Evolutionary conservation across 225 moss, liverwort and hornwort genomes (phyloP), one percentile per base, ranked within the genome.

Genomic region (Sphagnum contortum): DNA sequence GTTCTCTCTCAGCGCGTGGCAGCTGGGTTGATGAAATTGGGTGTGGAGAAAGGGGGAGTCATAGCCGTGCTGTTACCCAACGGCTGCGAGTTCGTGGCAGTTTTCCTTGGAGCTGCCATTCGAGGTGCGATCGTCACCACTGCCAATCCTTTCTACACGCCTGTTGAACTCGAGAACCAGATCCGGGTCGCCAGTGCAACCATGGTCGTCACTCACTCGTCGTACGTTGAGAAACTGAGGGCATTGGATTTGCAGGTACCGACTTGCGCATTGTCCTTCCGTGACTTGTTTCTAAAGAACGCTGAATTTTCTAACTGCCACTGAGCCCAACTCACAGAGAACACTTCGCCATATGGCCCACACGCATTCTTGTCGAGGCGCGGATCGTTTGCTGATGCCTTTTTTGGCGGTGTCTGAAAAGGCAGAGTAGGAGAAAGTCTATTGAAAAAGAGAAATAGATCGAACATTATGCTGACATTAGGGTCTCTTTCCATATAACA

Each of bases 141-240:
- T 10, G 14, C 68, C 55, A 83, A 83, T 57, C 76, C 76, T 11
- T 74, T 83, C 49, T 74, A 75, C 50, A 83, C 83, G 9, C 57
- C 58, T 29, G 72, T 69, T 6, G 83, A 83, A 29, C 55, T 83
- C 48, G 72, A 72, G 59, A 83, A 83, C 65, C 79, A 74, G 52
- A 55, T 67, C 6, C 63, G 50, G 3, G 64, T 62, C 45, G 67
- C 77, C 59, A 9, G 52, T 5, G 64, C 83, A 49, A 78, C 70
- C 47, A 77, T 60, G 8, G n/a, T 85, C 6, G 66, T 86, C 49
- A 80, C 94, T 64, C 49, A 75, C 1, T 80, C 87, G 5, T 71
- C 71, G 46, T 71, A 75, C 6, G 59, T 69, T 5, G 62, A 65
- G 0, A 83, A 75, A 66, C 50, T 80, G 13, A 64, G 50, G 53